Conservation (phyloP, 2,329 filamentous ascomycete genomes). For the Didymella pomorum region DNA sequence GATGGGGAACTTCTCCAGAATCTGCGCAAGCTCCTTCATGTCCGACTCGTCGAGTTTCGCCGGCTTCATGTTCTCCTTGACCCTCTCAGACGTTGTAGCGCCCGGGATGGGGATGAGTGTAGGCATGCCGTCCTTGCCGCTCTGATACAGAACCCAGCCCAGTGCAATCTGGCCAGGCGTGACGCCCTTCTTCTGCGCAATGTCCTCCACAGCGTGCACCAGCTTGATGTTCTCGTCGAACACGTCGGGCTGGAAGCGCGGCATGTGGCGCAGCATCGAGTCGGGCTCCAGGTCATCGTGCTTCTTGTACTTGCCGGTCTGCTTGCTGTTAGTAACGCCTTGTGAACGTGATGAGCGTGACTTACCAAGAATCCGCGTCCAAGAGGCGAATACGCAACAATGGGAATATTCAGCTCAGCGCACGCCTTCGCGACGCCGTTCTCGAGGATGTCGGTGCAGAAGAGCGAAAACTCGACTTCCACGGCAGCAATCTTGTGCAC, state of each 20-base stretch:
- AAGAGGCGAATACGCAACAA: slow-evolving; percentile 75
- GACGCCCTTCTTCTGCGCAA: slow-evolving; percentile 67
- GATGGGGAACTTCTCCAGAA: slow-evolving; percentile 58
- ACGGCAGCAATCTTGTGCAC: slow-evolving; percentile 66
- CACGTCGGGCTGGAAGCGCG: slow-evolving; percentile 69
- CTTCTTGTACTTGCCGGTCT: slow-evolving; percentile 56
- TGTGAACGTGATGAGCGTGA: not conserved
- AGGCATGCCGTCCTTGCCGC: slow-evolving; percentile 62
- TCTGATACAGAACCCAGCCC: slow-evolving; percentile 66
- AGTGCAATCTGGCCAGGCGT: slow-evolving; percentile 72
- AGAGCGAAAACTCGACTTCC: slow-evolving; percentile 68
- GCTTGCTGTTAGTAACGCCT: slow-evolving; percentile 28
- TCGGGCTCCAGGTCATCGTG: slow-evolving; percentile 66
- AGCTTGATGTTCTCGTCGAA: slow-evolving; percentile 73
- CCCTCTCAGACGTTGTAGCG: slow-evolving; percentile 63
- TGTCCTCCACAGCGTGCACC: slow-evolving; percentile 63
- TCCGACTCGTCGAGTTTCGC: slow-evolving; percentile 57
- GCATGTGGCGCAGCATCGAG: slow-evolving; percentile 58
- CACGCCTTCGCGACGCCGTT: slow-evolving; percentile 67
- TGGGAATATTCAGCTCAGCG: slow-evolving; percentile 70
- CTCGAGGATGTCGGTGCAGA: slow-evolving; percentile 63
- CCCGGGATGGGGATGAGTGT: slow-evolving; percentile 73
- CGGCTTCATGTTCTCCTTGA: slow-evolving; percentile 71
- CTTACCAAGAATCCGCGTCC: slow-evolving; percentile 65
- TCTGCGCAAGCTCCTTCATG: slow-evolving; percentile 60